Percentiles rank a stretch among this genome's conserved stretches.
Evolutionary conservation across 2,329 filamentous ascomycete genomes (phyloP).

Genomic region (Cercospora sesami): DNA sequence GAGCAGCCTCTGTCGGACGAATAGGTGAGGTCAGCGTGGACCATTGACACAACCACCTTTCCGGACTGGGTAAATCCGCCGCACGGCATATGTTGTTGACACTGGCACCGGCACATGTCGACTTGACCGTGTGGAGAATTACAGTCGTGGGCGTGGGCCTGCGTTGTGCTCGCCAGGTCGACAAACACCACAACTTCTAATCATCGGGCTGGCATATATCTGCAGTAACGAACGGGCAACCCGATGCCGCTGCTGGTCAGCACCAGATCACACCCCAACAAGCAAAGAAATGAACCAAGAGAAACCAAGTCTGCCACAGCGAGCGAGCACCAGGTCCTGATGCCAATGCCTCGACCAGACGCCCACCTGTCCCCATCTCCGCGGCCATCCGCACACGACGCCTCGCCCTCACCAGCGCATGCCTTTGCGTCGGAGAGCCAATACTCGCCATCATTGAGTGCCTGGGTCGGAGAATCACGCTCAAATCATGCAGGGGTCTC

Average conservation of each 20-base stretch:
- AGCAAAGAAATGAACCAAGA: conserved; percentile 3
- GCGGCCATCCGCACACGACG: conserved; percentile 25
- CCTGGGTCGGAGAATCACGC: conserved; percentile 24
- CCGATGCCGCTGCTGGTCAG: conserved; percentile 1
- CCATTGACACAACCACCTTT: conserved; percentile 1
- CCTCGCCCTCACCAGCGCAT: conserved; percentile 5
- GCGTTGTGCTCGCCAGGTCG: neutral
- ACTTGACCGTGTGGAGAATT: neutral
- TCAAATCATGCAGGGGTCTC: conserved; percentile 7
- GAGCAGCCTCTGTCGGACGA: neutral
- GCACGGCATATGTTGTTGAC: neutral
- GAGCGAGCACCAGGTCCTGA: neutral
- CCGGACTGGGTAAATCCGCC: conserved; percentile 10
- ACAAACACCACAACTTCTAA: neutral
- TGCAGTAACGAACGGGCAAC: neutral
- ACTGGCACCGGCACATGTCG: conserved; percentile 4
- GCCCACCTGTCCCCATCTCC: conserved; percentile 21
- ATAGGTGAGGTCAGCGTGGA: conserved; percentile 16
- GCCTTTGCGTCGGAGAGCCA: conserved; percentile 21
- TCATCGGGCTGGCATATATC: neutral
- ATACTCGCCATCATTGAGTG: neutral
- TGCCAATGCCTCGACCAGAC: neutral
- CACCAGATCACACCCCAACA: neutral
- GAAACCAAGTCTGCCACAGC: neutral
- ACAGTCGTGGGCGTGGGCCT: neutral